Evolutionary conservation across 257 asterid genomes (phyloP).

Genomic region (Rauvolfia tetraphylla): DNA sequence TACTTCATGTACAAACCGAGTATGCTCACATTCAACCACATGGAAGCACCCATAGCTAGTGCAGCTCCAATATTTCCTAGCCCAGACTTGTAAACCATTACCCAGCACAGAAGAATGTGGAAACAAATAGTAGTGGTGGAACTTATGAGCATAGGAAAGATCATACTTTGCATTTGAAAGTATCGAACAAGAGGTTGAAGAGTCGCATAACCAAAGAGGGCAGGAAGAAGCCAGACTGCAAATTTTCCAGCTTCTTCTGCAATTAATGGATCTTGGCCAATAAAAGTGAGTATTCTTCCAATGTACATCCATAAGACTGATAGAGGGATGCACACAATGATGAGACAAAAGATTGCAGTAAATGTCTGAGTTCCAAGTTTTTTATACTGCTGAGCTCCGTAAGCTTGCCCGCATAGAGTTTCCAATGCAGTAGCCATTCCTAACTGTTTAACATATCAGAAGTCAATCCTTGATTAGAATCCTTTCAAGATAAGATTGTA

Average conservation of each 20-base stretch:
- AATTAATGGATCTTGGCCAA: slow-evolving; percentile 78
- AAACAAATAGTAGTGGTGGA: slow-evolving; percentile 39
- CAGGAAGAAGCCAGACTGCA: slow-evolving; percentile 56
- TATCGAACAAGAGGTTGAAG: slow-evolving; percentile 55
- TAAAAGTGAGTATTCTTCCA: slow-evolving; percentile 43
- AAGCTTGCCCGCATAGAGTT: slow-evolving; percentile 78
- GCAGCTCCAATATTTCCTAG: slow-evolving; percentile 49
- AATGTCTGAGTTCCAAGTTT: slow-evolving; percentile 71
- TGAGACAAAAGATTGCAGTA: slow-evolving; percentile 56
- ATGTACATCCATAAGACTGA: slow-evolving; percentile 53
- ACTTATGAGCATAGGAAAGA: slow-evolving; percentile 45
- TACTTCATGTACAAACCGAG: slow-evolving; percentile 38
- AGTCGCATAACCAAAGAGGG: slow-evolving; percentile 54
- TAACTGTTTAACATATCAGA: slow-evolving; percentile 35
- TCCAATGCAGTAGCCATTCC: slow-evolving; percentile 87
- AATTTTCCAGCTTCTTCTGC: slow-evolving; percentile 72
- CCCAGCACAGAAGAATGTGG: slow-evolving; percentile 52
- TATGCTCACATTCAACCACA: slow-evolving; percentile 49
- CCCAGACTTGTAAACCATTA: slow-evolving; percentile 36
- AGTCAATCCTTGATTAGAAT: background rate
- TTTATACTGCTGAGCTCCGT: slow-evolving; percentile 70
- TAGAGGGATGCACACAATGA: slow-evolving; percentile 53
- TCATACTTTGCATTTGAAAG: slow-evolving; percentile 58
- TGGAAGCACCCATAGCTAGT: slow-evolving; percentile 42
- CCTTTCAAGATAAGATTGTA: background rate